Evolutionary conservation across 1,284 basidiomycete genomes (phyloP).

Genomic region (Rhodotorula sp.): DNA sequence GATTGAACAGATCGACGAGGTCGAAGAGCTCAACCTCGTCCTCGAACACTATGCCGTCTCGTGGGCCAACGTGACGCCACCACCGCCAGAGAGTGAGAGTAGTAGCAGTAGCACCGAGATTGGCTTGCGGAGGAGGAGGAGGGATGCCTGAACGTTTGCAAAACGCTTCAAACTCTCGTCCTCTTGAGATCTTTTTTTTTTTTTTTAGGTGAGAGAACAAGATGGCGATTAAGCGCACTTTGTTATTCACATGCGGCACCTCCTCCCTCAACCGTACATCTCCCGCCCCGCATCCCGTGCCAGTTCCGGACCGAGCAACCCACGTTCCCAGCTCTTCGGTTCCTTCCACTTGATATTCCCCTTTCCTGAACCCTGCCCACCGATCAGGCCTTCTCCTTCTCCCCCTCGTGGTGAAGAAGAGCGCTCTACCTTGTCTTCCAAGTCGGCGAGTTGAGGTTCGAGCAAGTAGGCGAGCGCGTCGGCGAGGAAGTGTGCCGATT

Average conservation of each 20-base stretch:
- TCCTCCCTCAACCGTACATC: constrained; percentile 23
- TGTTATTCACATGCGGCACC: no score
- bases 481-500: constrained; percentile 19
- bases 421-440: not conserved
- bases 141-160: not conserved
- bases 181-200: not conserved
- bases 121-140: not conserved
- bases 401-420: not conserved
- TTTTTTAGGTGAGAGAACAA: not conserved
- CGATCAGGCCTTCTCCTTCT: not conserved
- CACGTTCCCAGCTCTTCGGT: constrained; percentile 34
- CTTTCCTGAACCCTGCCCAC: not conserved
- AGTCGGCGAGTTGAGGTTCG: not conserved
- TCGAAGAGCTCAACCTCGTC: constrained; percentile 86
- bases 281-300: constrained; percentile 13
- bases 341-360: constrained; percentile 16
- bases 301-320: constrained; percentile 29
- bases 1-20: constrained; percentile 82
- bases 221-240: not conserved
- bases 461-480: constrained; percentile 18
- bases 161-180: no score
- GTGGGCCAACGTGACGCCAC: constrained; percentile 15
- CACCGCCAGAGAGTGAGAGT: not conserved
- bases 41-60: constrained; percentile 77
- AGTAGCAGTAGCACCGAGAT: not conserved